phyloP scores from a whole-genome alignment of 1,284 basidiomycete species.

The Irpex sp. region DNA sequence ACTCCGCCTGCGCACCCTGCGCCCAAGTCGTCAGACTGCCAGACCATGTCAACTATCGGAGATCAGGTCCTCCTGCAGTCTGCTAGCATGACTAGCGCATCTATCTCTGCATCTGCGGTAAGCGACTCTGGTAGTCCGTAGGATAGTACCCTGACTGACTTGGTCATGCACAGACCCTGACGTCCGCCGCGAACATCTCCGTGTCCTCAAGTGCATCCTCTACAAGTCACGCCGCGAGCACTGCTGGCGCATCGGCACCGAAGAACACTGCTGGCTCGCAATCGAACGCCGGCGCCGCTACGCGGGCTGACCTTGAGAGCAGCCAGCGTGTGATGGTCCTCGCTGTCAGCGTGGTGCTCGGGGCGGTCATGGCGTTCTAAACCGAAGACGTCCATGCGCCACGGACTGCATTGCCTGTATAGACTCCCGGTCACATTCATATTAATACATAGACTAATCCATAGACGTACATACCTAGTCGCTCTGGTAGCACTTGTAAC shows the following conservation, averaged over 20 bases:
- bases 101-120: not conserved
- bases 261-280: not conserved
- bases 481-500: not conserved
- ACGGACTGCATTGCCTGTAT: not conserved
- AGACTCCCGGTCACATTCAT: not conserved
- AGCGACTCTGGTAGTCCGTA: not conserved
- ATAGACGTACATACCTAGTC: not conserved
- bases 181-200: not conserved
- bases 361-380: not conserved
- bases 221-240: not conserved
- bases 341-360: not conserved
- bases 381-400: not conserved
- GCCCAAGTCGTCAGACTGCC: conserved; percentile 54
- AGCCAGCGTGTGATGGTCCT: not conserved
- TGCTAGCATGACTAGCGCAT: not conserved
- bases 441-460: not conserved
- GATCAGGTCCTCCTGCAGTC: conserved; percentile 21
- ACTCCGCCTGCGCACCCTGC: conserved; percentile 60
- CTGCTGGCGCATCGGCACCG: not conserved
- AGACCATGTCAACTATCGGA: conserved; percentile 35
- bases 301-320: not conserved
- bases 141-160: not conserved
- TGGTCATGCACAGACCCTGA: not conserved
- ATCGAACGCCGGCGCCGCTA: not conserved
- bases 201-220: not conserved